These are phyloP conservation scores for Exophiala sp. DNA, from an alignment of 2,329 filamentous ascomycete genomes.

Conservation along the genomic window DNA sequence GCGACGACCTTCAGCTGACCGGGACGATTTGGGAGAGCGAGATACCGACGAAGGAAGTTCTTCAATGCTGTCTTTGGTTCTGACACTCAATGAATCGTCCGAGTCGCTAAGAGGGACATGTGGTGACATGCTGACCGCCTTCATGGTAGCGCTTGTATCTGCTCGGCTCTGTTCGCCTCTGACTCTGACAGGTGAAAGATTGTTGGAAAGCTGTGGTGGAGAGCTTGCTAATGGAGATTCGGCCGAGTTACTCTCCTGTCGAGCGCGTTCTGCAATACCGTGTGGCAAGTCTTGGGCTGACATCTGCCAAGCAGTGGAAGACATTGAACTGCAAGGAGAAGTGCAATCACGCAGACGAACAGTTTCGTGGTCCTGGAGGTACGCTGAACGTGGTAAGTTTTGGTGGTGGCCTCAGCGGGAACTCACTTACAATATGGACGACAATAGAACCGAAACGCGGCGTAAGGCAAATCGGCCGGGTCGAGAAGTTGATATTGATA, in stretches of 20 bases:
- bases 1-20: background rate
- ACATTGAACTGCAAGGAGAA: constrained; percentile 5
- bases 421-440: constrained; percentile 16
- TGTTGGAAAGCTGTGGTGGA: background rate
- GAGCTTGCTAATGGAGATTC: background rate
- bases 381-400: constrained; percentile 2
- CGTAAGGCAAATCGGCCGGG: constrained; percentile 44
- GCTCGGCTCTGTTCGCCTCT: background rate
- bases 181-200: background rate
- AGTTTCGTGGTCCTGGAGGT: constrained; percentile 7
- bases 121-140: background rate
- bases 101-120: constrained; percentile 7
- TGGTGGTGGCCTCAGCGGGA: background rate
- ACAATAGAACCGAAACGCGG: constrained; percentile 36
- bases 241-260: background rate
- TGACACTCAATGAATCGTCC: constrained; percentile 20
- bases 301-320: constrained; percentile 5
- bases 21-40: constrained; percentile 18
- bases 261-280: background rate
- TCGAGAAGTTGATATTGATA: constrained; percentile 49
- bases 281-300: constrained; percentile 3
- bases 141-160: background rate
- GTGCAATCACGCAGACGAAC: background rate
- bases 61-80: constrained; percentile 26
- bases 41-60: constrained; percentile 16